Conservation (phyloP, 2,329 filamentous ascomycete species). For the Aureobasidium namibiae region DNA sequence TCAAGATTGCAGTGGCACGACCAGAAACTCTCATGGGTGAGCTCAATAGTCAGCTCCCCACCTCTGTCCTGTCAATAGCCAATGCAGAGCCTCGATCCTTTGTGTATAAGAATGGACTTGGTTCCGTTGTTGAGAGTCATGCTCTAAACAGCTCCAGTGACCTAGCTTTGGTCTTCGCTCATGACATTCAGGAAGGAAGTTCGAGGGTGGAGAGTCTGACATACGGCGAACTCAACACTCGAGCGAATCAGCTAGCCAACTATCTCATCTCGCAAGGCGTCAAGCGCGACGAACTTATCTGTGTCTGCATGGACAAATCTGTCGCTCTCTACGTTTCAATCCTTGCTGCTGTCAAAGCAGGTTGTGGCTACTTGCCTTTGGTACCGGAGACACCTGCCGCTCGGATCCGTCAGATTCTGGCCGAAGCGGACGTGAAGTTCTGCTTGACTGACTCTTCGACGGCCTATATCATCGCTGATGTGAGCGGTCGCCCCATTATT, state of each 20-base stretch:
- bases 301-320: slow-evolving; percentile 71
- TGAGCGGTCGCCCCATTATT: slow-evolving; percentile 14
- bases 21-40: slow-evolving; percentile 27
- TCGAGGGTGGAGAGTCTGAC: slow-evolving; percentile 42
- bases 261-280: slow-evolving; percentile 43
- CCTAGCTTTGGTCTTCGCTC: slow-evolving; percentile 58
- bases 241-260: slow-evolving; percentile 57
- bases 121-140: slow-evolving; percentile 45
- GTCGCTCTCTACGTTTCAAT: slow-evolving; percentile 64
- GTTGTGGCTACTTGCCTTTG: slow-evolving; percentile 73
- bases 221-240: slow-evolving; percentile 56
- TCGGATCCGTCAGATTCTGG: slow-evolving; percentile 54
- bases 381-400: slow-evolving; percentile 60
- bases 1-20: slow-evolving; percentile 34
- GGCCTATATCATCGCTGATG: slow-evolving; percentile 14
- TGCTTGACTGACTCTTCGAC: slow-evolving; percentile 33
- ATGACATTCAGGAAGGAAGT: slow-evolving; percentile 34
- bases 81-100: slow-evolving; percentile 29
- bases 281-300: slow-evolving; percentile 51
- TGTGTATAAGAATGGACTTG: slow-evolving; percentile 22
- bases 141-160: slow-evolving; percentile 42
- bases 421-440: slow-evolving; percentile 47
- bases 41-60: slow-evolving; percentile 22
- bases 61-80: slow-evolving; percentile 30
- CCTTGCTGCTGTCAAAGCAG: slow-evolving; percentile 64